Base-by-base conservation (phyloP, 2,329 filamentous ascomycete genomes). In the Paraphoma chrysanthemicola region DNA sequence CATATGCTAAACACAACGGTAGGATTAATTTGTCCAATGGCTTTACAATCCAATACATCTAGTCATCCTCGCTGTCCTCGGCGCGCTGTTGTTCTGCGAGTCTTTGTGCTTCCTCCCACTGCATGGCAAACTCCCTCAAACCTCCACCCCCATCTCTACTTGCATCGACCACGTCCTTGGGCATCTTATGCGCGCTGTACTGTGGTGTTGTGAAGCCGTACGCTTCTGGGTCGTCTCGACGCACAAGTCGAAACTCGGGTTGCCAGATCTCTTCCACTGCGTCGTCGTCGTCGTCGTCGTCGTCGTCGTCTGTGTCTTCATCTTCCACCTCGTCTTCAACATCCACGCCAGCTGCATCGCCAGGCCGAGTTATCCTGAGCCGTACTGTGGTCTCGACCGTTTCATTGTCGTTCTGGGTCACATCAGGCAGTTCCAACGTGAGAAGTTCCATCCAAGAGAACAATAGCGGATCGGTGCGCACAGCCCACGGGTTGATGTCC, bases 401-500 rank as follows among this genome's bases (percentile, higher is more conserved):
- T 18, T 57, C 57, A 8, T 36, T 23, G 6, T 44, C 14, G 30
- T 44, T 45, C 33, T 36, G 33, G 10, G 9, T 14, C 10, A 43
- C 17, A 7, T 60, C 56, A 1, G 86, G 84, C 8, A 90, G 86
- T 36, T 88, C 82, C 79, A 92, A 85, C 0, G 86, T 87, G 56
- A 98, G 81, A 41, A 99, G 82, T 78, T 98, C 94, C 59, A 90
- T 75, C 95, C 95, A 99, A 43, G 88, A 89, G 74, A 97, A 99
- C 1, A 97, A 82, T 44, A 98, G 77, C 4, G 91, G 90, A 78
- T 99, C 95, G 0, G 95, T 99, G 57, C 92, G 83, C 42, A 88
- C 86, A 1, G 94, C 94, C 92, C 94, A 99, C 0, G 95, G 92
- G 70, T 98, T 98, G 70, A 99, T 90, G 73, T 99, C 95, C 47